Conservation (phyloP, 805 yeast genomes). For the Barnettozyma populi region DNA sequence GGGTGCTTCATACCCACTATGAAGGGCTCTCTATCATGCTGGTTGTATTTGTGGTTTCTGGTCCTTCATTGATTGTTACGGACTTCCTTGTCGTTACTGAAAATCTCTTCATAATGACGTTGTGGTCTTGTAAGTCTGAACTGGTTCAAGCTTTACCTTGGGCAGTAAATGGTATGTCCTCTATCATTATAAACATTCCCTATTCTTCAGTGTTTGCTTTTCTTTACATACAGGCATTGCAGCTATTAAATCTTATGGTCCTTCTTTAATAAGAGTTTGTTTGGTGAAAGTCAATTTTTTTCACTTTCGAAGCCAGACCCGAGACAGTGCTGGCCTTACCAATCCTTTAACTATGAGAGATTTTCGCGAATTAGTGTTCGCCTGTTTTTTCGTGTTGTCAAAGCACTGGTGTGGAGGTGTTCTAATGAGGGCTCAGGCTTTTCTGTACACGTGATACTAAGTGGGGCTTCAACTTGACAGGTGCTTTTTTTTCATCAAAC, state of each 20-base stretch:
- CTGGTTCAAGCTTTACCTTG: background rate
- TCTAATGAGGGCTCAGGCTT: constrained; percentile 1
- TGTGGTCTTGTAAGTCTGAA: too few relatives aligned
- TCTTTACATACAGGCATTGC: constrained; percentile 38
- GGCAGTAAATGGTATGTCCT: background rate
- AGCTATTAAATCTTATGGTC: constrained; percentile 24
- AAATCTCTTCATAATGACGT: background rate
- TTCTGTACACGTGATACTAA: constrained; percentile 9
- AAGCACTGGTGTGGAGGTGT: constrained; percentile 5
- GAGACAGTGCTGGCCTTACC: background rate
- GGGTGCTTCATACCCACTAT: too few relatives aligned
- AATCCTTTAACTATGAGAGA: background rate
- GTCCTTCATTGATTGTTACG: background rate
- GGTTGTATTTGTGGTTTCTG: background rate
- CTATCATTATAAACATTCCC: background rate
- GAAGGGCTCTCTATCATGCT: too few relatives aligned
- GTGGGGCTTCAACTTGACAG: constrained; percentile 6
- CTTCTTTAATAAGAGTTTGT: constrained; percentile 14
- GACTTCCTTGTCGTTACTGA: background rate
- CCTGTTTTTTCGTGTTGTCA: background rate
- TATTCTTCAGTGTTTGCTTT: background rate
- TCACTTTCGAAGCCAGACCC: constrained; percentile 5
- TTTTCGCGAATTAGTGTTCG: background rate
- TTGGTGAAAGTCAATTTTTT: constrained; percentile 23
- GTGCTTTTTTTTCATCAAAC: background rate